These are phyloP conservation scores for Fusarium solani-melongenae DNA, from an alignment of 2,329 filamentous ascomycete species.

Conservation along the genomic window DNA sequence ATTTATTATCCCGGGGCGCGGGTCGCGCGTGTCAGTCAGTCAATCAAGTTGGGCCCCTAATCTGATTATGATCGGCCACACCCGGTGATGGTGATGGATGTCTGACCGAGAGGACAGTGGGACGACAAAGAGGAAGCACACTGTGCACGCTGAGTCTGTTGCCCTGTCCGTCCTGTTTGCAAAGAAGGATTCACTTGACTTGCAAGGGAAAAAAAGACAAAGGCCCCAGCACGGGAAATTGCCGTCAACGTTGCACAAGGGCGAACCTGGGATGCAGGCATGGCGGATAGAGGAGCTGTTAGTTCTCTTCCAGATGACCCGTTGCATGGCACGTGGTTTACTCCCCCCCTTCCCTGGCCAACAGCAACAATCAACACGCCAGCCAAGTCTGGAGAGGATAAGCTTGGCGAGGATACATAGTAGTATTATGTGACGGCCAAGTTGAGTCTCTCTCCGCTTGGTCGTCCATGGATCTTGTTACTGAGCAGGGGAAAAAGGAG, in stretches of 20 bases:
- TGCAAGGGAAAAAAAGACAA: neutral
- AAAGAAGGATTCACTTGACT: neutral
- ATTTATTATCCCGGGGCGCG: neutral
- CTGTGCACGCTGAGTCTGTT: conserved; percentile 10
- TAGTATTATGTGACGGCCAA: conserved; percentile 19
- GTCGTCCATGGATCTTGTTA: neutral
- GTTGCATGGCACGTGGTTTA: conserved; percentile 20
- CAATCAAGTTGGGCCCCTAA: neutral
- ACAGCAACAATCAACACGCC: neutral
- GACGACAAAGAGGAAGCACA: neutral
- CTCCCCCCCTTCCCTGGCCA: conserved; percentile 5
- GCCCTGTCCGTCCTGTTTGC: neutral
- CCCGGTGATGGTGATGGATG: neutral
- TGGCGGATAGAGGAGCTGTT: conserved; percentile 9
- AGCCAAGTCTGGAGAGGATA: conserved; percentile 21
- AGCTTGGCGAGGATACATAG: neutral
- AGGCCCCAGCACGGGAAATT: conserved; percentile 6
- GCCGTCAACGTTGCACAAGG: neutral
- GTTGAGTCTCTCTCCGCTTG: neutral
- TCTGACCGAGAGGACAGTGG: conserved; percentile 5
- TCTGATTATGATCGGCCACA: conserved; percentile 33
- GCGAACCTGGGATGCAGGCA: conserved; percentile 5
- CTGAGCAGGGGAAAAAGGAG: conserved; percentile 9
- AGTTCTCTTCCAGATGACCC: conserved; percentile 2
- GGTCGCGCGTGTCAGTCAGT: neutral